Base-by-base conservation (phyloP, 306 rosid genomes). In the Vigna nakashimae region DNA sequence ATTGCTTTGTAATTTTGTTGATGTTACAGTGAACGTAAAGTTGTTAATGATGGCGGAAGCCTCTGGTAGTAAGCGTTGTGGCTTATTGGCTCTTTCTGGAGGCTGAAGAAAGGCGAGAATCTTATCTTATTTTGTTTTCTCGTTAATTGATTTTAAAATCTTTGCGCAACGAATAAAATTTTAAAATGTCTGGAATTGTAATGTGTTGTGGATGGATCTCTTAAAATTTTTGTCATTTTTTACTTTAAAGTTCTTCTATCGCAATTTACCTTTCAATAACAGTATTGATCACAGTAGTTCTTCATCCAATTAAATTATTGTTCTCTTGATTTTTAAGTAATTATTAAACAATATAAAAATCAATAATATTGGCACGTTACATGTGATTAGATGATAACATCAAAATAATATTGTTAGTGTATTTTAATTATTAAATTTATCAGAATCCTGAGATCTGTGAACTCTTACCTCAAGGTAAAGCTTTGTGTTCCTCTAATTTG, bases 61-160 rank as follows among this genome's bases (percentile, higher is more conserved):
- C 60, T 69, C 40, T 73, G 68, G 58, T 65, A 5, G 60, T 75
- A 9, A 65, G 80, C 72, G 71, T 82, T 72, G 66, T 56, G 15
- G 60, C 66, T 14, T 69, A 46, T 70, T 82, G 12, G 76, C 62
- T 75, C 78, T 60, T 49, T 76, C 85, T 1, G 79, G 77, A 79
- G 86, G 80, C 12, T 76, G 72, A 87, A 71, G 66, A 76, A 42
- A 73, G 90, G 90, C 57, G 76, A 76, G 77, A 66, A 76, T 87
- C 79, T 77, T 64, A 34, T 73, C 81, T 30, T 62, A 65, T 75
- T 65, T 57, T 32, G 22, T 55, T 32, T 14, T 14, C 38, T 49
- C 8, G 15, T 56, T 38, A 14, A 20, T 7, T 43, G 9, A 4
- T 57, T 73, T 71, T 42, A 22, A 24, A 46, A 36, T 17, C 69